phyloP scores from a whole-genome alignment of 768 basidiomycete species.

The Crassisporium funariophilum region DNA sequence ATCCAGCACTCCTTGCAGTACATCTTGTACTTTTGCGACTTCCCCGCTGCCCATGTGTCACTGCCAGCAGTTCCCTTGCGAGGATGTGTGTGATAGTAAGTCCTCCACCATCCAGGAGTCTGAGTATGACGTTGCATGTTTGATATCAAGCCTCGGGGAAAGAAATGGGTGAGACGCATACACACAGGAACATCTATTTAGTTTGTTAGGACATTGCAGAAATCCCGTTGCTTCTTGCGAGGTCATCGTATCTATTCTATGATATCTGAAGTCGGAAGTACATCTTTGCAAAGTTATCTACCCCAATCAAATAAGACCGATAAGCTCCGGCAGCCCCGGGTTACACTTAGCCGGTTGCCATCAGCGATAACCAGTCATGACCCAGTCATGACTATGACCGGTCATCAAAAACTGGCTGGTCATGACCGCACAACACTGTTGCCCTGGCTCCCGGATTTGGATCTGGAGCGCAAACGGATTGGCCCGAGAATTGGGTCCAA shows the following conservation, averaged over 20 bases:
- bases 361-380: neutral
- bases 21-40: neutral
- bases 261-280: neutral
- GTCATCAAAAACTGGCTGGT: neutral
- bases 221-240: neutral
- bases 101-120: neutral
- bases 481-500: neutral
- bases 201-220: neutral
- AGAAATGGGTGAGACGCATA: neutral
- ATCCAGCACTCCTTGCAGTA: neutral
- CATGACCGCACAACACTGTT: neutral
- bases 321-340: neutral
- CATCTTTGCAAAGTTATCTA: neutral
- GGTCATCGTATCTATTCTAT: neutral
- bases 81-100: neutral
- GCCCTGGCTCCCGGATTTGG: too few species aligned
- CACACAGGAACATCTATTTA: neutral
- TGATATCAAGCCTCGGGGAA: neutral
- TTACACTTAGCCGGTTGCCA: slow-evolving; percentile 9
- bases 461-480: too few species aligned
- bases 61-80: neutral
- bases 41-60: neutral
- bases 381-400: neutral
- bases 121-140: neutral
- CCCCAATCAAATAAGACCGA: neutral